Evolutionary conservation across 1,139 yeast species (phyloP), one percentile per base, ranked within the genome.

Genomic region (Starmera stellimalicola): DNA sequence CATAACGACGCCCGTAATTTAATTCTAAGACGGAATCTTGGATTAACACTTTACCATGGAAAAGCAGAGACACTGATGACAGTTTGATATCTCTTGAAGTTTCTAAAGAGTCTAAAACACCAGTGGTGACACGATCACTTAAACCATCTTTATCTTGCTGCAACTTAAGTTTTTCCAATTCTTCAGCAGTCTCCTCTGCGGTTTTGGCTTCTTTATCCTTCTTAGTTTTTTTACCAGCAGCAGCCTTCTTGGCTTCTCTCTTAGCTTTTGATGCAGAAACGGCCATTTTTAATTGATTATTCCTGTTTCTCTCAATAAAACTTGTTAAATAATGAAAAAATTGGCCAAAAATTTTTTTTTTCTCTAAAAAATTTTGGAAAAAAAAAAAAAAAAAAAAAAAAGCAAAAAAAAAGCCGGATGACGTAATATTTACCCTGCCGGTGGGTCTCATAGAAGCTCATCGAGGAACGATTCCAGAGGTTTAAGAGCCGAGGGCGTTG

Each of bases 71-170:
- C 30, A 85, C 85, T 36, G 95, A 81, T 16, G 88, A 79, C 51
- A 91, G 60, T 65, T 93, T 93, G 55, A 91, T 67, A 76, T 91
- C 99, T 63, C 97, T 78, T 18, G 97, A 87, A 16, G 97, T 88
- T 29, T 59, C 70, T 58, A 91, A 68, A 33, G 95, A 84, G 42
- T 81, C 91, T 58, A 91, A 69, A 36, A 93, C 98, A 70, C 98
- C 99, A 29, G 98, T 91, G 48, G 93, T 83, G 45, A 91, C 98
- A 70, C 98, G 84, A 62, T 91, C 99, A 30, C 95, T 84, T 39
- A 91, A 58, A 50, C 97, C 97, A 52, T 87, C 79, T 55, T 83
- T 80, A 60, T 91, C 97, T 55, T 83, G 80, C 64, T 91, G 98
- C 54, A 88, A 66, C 62, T 88, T 88, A 63, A 91, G 70, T 62